A percentile compares a stretch with the other conserved stretches of the same genome.
Evolutionary conservation across 1,284 basidiomycete genomes (phyloP).

Genomic region (Peniophora sp.): DNA sequence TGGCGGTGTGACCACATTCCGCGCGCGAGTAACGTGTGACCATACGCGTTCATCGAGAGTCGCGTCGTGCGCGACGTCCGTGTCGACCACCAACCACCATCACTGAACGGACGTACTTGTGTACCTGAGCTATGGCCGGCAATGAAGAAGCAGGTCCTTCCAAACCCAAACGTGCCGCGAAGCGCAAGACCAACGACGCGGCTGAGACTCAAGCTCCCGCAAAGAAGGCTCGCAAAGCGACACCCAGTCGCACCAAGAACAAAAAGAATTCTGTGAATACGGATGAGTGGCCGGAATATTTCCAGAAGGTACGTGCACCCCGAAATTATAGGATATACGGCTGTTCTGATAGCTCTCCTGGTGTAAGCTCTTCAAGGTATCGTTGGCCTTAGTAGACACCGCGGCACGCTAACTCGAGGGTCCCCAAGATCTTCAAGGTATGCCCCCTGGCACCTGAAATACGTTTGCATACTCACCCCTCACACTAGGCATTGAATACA

Average conservation of each 20-base stretch:
- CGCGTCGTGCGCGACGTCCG: too few species aligned
- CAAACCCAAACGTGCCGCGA: not conserved
- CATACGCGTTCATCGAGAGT: too few species aligned
- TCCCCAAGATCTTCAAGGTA: slow-evolving; percentile 18
- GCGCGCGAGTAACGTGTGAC: not conserved
- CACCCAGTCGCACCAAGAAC: not conserved
- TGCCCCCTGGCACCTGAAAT: not conserved
- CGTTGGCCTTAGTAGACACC: too few species aligned
- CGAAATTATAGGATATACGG: not conserved
- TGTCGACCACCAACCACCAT: too few species aligned
- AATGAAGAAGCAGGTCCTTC: not conserved
- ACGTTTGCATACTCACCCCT: not conserved
- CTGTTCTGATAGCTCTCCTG: slow-evolving; percentile 2
- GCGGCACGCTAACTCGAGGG: not conserved
- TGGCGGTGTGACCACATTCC: not conserved
- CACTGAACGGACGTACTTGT: too few species aligned
- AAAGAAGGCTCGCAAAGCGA: not conserved
- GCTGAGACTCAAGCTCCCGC: not conserved
- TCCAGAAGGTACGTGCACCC: slow-evolving; percentile 13
- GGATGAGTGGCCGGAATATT: slow-evolving; percentile 17
- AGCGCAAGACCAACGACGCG: not conserved
- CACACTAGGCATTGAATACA: slow-evolving; percentile 72
- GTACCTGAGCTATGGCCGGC: not conserved
- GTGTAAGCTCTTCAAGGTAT: slow-evolving; percentile 18
- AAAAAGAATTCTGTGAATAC: not conserved